Conservation (phyloP, 805 yeast genomes). For the Yamadazyma endophytica region DNA sequence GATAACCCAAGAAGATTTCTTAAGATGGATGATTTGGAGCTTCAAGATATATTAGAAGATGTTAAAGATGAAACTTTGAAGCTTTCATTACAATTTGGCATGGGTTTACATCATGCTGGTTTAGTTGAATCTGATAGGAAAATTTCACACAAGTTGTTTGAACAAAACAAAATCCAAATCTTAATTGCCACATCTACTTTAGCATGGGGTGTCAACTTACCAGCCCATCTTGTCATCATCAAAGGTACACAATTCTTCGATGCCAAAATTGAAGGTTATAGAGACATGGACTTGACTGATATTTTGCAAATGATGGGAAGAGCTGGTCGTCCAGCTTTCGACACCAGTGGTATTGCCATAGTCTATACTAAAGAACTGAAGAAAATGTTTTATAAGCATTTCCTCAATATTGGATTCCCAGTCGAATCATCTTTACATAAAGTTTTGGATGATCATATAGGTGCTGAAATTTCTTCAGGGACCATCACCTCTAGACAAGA, state of each 20-base stretch:
- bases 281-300: conserved; percentile 80
- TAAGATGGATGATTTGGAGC: conserved; percentile 60
- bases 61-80: conserved; percentile 83
- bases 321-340: conserved; percentile 80
- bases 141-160: conserved; percentile 67
- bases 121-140: conserved; percentile 69
- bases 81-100: conserved; percentile 72
- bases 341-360: conserved; percentile 72
- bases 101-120: conserved; percentile 82
- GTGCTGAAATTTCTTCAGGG: conserved; percentile 75
- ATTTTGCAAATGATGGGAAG: conserved; percentile 83
- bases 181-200: conserved; percentile 77
- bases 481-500: conserved; percentile 61
- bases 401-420: conserved; percentile 75
- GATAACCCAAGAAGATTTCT: conserved; percentile 70
- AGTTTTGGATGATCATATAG: conserved; percentile 73
- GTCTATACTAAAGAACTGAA: conserved; percentile 74
- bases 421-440: conserved; percentile 78
- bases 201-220: conserved; percentile 85
- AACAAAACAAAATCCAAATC: conserved; percentile 65
- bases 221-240: conserved; percentile 74
- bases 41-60: conserved; percentile 42
- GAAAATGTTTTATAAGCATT: conserved; percentile 72
- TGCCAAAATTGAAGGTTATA: conserved; percentile 61
- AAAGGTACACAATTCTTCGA: conserved; percentile 72